phyloP scores from a whole-genome alignment of 352 stramenopile genomes.

The Pythium volutum region DNA sequence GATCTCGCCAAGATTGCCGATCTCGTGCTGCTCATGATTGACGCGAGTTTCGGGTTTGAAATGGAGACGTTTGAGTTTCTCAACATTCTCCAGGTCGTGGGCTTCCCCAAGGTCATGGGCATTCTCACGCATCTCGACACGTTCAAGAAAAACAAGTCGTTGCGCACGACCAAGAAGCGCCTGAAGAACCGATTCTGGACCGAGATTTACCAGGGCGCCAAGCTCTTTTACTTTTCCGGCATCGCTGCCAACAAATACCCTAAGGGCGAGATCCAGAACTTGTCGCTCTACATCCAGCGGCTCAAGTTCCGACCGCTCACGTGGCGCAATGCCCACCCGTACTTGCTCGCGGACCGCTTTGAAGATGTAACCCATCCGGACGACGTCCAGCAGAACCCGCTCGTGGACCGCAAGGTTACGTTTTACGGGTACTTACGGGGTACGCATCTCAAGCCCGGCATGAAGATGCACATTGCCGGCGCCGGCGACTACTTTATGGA shows the following conservation, averaged over 20 bases:
- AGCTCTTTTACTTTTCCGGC: constrained; percentile 98
- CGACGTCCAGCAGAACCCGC: constrained; percentile 90
- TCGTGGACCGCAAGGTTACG: constrained; percentile 92
- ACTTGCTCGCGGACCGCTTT: constrained; percentile 97
- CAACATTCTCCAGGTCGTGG: constrained; percentile 96
- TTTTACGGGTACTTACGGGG: constrained; percentile 99
- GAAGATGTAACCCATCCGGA: constrained; percentile 97
- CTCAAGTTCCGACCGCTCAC: constrained; percentile 98
- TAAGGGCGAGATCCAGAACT: constrained; percentile 98
- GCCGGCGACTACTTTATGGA: constrained; percentile 97
- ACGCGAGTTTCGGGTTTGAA: constrained; percentile 99
- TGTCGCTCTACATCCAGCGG: constrained; percentile 96
- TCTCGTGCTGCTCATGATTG: constrained; percentile 97
- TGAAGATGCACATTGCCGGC: constrained; percentile 98
- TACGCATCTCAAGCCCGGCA: constrained; percentile 96
- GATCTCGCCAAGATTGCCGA: constrained; percentile 99
- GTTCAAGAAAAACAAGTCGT: constrained; percentile 98
- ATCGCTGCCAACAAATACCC: constrained; percentile 99
- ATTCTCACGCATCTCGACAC: constrained; percentile 99
- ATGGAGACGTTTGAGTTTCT: constrained; percentile 99
- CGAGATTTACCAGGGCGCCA: constrained; percentile 94
- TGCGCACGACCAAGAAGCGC: constrained; percentile 98
- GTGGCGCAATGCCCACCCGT: constrained; percentile 99
- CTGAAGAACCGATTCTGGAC: constrained; percentile 99
- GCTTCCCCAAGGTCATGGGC: constrained; percentile 95